A percentile compares a stretch with the other conserved stretches of the same genome.
These are phyloP conservation scores for Cercophora samala DNA, from an alignment of 495 filamentous ascomycete species.

Conservation along the genomic window DNA sequence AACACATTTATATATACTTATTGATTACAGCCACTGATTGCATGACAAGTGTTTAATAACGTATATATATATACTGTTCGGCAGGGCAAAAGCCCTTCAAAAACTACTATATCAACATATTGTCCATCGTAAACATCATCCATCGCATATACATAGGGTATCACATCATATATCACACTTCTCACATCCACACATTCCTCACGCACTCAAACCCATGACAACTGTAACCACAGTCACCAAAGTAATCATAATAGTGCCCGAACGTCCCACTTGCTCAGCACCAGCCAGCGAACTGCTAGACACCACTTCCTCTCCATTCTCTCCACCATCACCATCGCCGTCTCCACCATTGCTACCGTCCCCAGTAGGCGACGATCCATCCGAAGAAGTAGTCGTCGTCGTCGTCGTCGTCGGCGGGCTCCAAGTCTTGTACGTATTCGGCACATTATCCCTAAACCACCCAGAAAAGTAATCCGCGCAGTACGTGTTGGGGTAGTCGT, in stretches of 20 bases:
- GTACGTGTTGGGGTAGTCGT: background rate
- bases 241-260: background rate
- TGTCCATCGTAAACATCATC: background rate
- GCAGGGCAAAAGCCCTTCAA: no score
- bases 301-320: background rate
- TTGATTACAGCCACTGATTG: no score
- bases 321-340: background rate
- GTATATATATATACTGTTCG: no score
- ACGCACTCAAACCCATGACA: background rate
- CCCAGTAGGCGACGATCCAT: background rate
- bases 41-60: no score
- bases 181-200: background rate
- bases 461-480: background rate
- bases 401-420: background rate
- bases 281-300: background rate
- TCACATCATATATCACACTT: background rate
- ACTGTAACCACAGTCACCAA: background rate
- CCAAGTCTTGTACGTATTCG: conserved; percentile 1
- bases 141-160: background rate
- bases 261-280: background rate
- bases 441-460: background rate
- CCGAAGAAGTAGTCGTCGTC: background rate
- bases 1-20: background rate
- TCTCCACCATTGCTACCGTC: background rate
- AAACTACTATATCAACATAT: background rate